Base-by-base conservation (phyloP, 1,139 yeast species). In the Saccharomyces pastorianus region DNA sequence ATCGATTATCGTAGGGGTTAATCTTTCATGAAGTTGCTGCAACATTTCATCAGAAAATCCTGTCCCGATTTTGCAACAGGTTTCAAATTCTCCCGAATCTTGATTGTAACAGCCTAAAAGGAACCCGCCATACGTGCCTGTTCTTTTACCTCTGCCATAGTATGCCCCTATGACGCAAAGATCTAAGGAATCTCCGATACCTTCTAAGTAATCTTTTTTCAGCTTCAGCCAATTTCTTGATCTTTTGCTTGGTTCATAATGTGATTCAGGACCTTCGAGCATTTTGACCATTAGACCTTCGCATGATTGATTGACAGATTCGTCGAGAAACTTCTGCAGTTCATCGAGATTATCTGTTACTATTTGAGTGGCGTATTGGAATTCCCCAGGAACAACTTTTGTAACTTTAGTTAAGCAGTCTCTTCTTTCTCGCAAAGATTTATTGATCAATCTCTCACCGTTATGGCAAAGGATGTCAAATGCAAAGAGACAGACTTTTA, bases 211-310 rank as follows among this genome's bases (percentile, higher is more conserved):
- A 72, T 93, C 99, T 70, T 93, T 93, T 72, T 93, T 93, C 65
- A 93, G 76, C 66, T 93, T 93, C 60, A 93, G 78, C 99, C 99
- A 93, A 70, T 93, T 91, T 57, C 96, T 77, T 9, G 96, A 88
- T 67, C 99, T 79, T 69, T 91, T 91, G 34, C 96, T 88, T 8
- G 99, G 99, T 71, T 93, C 96, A 68, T 93, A 93, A 56, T 76
- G 82, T 3, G 95, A 85, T 52, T 90, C 96, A 6, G 71, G 70
- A 0, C 96, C 95, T 58, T 88, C 84, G 44, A 93, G 74, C 73
- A 89, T 83, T 68, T 93, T 93, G 49, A 93, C 93, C 99, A 93
- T 93, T 51, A 93, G 76, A 0, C 99, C 99, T 70, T 93, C 99
- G 69, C 99, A 95, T 23, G 91, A 77, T 64, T 88, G 95, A 63